phyloP scores from a whole-genome alignment of 2,329 filamentous ascomycete genomes.

The Fusarium albidum region DNA sequence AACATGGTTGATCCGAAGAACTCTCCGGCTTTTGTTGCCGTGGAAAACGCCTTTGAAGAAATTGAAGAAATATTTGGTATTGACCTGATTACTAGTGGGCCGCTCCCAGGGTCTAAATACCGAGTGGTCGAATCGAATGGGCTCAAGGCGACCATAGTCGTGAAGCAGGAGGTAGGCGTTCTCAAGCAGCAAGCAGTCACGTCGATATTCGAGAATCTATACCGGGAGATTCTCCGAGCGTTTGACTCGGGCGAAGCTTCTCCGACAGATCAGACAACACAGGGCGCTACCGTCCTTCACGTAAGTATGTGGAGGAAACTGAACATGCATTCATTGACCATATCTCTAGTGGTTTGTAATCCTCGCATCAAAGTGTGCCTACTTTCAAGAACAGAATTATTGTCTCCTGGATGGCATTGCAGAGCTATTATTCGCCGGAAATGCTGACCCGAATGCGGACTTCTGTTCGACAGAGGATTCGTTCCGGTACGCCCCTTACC shows the following conservation, averaged over 20 bases:
- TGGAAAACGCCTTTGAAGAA: background rate
- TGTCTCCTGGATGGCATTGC: background rate
- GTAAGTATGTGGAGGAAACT: background rate
- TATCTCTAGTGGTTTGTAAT: background rate
- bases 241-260: background rate
- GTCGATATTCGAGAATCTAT: background rate
- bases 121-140: no score
- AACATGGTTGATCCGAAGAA: background rate
- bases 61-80: background rate
- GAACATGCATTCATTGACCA: background rate
- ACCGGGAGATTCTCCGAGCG: background rate
- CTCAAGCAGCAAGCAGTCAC: background rate
- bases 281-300: background rate
- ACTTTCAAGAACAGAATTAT: background rate
- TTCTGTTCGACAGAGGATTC: no score
- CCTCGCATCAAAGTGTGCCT: fast-evolving
- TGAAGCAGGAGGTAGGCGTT: no score
- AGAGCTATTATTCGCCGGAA: background rate
- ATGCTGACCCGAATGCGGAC: background rate
- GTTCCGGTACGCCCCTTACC: no score
- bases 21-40: background rate
- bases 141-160: no score
- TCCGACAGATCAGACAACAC: background rate
- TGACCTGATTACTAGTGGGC: no score
- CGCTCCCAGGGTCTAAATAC: no score